phyloP scores from a whole-genome alignment of 2,329 filamentous ascomycete species.

The Epichloe baconii region DNA sequence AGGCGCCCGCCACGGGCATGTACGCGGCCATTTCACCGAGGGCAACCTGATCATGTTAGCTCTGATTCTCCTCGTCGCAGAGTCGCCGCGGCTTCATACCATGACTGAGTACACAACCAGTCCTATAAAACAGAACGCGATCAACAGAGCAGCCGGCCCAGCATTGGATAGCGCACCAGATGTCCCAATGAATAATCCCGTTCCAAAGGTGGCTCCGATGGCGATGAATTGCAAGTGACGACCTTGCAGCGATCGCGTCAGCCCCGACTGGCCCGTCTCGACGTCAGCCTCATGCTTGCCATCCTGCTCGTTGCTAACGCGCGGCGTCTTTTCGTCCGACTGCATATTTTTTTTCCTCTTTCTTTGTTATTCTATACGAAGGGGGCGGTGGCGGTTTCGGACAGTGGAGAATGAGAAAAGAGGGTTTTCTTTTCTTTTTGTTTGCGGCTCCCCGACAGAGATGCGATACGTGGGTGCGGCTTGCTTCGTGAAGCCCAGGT shows the following conservation, averaged over 20 bases:
- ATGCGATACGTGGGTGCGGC: no score
- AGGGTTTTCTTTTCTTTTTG: no score
- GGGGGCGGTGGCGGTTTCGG: no score
- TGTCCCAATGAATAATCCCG: slow-evolving; percentile 58
- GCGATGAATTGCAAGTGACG: slow-evolving; percentile 38
- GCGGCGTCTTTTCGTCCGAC: slow-evolving; percentile 5
- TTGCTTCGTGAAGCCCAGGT: no score
- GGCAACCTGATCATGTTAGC: slow-evolving; percentile 14
- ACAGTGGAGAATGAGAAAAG: no score
- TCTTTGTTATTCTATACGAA: no score
- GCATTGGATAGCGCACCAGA: slow-evolving; percentile 48
- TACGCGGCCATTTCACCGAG: slow-evolving; percentile 65
- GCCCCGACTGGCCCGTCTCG: slow-evolving; percentile 21
- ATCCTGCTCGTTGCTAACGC: slow-evolving; percentile 1
- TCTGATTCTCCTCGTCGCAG: no score
- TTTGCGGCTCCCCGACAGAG: no score
- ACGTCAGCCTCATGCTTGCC: slow-evolving; percentile 11
- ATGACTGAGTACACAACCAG: slow-evolving; percentile 65
- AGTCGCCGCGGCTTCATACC: slow-evolving; percentile 20
- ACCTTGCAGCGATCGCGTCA: slow-evolving; percentile 24
- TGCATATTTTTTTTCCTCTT: not conserved
- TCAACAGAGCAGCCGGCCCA: slow-evolving; percentile 52
- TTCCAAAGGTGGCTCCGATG: slow-evolving; percentile 53
- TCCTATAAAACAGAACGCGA: slow-evolving; percentile 59
- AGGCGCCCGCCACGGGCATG: slow-evolving; percentile 63